Base-by-base conservation (phyloP, 2,329 filamentous ascomycete species). In the Diaporthe sp. region DNA sequence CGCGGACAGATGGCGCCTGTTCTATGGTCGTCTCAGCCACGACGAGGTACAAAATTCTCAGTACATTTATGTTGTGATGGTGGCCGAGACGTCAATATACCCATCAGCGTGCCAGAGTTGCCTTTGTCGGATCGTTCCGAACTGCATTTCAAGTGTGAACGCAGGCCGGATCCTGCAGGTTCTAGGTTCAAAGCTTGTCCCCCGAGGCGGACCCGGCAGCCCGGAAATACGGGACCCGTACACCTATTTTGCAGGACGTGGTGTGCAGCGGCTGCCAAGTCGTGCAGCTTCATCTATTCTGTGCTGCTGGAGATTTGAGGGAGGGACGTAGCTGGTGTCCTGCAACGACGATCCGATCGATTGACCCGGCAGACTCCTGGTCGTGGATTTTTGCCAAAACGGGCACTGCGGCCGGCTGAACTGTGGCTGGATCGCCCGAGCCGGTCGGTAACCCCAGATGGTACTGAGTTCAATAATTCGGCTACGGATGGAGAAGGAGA, bases 81-180 rank as follows among this genome's bases (percentile, higher is more conserved):
- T 51, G 44, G 9, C 44, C n/a, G 22, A 37, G 30, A 51, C 22
- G 44, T 39, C 44, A 51, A 13, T 12, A 37, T 19, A 22, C 44
- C 50, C 30, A 35, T 66, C 61, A 66, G 44, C 42, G 42, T 25
- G 61, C 61, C 42, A 66, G 61, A 35, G 39, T 25, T 37, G 32
- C 44, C 63, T 51, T 25, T 17, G 63, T 53, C 63, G 63, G 63
- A 37, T 68, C 63, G 63, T 39, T 68, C 63, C 63, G 63, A 68
- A 68, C 22, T 66, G 63, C 47, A 27, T 53, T 22, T 42, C 39
- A 65, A 63, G 59, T 68, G 63, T 32, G 32, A 68, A 53, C 30
- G 44, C 63, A 53, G 63, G 44, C n/a, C 22, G 44, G 63, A 63
- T 51, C 47, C 59, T 68, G 63, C 63, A 68, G 13, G 47, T 68